phyloP scores from a whole-genome alignment of 2,329 filamentous ascomycete genomes.

The Pseudogymnoascus sp. region DNA sequence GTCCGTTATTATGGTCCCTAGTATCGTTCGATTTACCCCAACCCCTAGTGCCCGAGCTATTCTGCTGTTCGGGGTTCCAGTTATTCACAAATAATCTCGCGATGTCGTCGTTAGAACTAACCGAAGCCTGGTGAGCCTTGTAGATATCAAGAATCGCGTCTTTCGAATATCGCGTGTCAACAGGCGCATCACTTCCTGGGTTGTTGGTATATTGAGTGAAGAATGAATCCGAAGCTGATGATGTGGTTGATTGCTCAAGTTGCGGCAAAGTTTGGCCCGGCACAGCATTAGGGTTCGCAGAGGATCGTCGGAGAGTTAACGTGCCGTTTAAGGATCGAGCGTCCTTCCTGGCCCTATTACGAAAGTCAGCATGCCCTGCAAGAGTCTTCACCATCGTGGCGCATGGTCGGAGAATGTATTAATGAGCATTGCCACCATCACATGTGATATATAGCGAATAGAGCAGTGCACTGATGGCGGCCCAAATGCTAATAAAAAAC shows the following conservation, averaged over 20 bases:
- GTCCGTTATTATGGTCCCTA: constrained; percentile 65
- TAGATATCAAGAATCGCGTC: constrained; percentile 66
- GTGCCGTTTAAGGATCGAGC: constrained; percentile 53
- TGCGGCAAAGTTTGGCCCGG: constrained; percentile 27
- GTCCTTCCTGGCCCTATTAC: constrained; percentile 47
- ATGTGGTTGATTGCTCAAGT: constrained; percentile 4
- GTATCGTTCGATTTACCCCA: constrained; percentile 74
- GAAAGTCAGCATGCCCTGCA: not conserved
- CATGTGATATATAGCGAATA: not conserved
- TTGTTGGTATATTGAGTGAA: constrained; percentile 27
- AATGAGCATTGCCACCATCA: not conserved
- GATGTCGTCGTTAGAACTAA: constrained; percentile 48
- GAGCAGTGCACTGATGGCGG: not conserved
- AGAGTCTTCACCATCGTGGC: not conserved
- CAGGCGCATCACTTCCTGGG: constrained; percentile 35
- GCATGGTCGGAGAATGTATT: constrained; percentile 8
- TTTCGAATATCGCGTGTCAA: constrained; percentile 29
- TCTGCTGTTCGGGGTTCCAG: constrained; percentile 70
- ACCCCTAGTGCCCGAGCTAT: constrained; percentile 48
- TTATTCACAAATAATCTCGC: constrained; percentile 61
- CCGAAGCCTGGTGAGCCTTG: constrained; percentile 42
- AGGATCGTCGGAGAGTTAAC: constrained; percentile 55
- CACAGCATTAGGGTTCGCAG: constrained; percentile 42
- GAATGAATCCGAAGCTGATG: constrained; percentile 18
- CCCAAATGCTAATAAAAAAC: constrained; percentile 1